Percentiles rank a stretch among this genome's conserved stretches.
Conservation (phyloP, 1,139 yeast species). For the Pichia sp. region DNA sequence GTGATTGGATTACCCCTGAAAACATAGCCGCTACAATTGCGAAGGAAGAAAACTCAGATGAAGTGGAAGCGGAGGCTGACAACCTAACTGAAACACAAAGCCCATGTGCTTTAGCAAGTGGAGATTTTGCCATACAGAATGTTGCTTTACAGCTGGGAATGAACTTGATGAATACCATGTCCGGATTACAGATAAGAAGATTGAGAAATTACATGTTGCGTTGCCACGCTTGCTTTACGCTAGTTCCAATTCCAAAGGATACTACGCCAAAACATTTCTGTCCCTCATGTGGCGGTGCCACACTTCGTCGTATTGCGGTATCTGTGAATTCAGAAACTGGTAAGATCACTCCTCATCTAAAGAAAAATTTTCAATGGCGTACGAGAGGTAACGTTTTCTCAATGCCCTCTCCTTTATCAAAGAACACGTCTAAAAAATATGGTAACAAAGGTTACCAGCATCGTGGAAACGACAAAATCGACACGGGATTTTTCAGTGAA, state of each 20-base stretch:
- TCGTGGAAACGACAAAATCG: slow-evolving; percentile 41
- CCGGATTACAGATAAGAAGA: slow-evolving; percentile 80
- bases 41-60: slow-evolving; percentile 52
- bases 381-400: slow-evolving; percentile 81
- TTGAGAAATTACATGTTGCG: slow-evolving; percentile 91
- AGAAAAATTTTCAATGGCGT: slow-evolving; percentile 91
- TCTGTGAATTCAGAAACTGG: slow-evolving; percentile 79
- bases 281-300: slow-evolving; percentile 93
- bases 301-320: slow-evolving; percentile 85
- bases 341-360: slow-evolving; percentile 81
- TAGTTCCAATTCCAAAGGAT: slow-evolving; percentile 70
- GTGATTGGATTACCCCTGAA: slow-evolving; percentile 94
- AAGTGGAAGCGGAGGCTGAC: slow-evolving; percentile 30
- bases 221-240: slow-evolving; percentile 92
- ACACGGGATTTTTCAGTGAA: slow-evolving; percentile 67
- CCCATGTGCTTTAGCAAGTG: slow-evolving; percentile 83
- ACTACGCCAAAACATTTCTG: slow-evolving; percentile 85
- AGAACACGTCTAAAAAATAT: slow-evolving; percentile 53
- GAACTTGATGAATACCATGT: slow-evolving; percentile 75
- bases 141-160: slow-evolving; percentile 89
- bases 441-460: slow-evolving; percentile 76
- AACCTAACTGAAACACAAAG: slow-evolving; percentile 32
- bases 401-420: slow-evolving; percentile 69
- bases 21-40: slow-evolving; percentile 66
- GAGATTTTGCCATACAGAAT: slow-evolving; percentile 97